These are phyloP conservation scores for Diplogelasinospora grovesii DNA, from an alignment of 495 filamentous ascomycete genomes.

Conservation along the genomic window DNA sequence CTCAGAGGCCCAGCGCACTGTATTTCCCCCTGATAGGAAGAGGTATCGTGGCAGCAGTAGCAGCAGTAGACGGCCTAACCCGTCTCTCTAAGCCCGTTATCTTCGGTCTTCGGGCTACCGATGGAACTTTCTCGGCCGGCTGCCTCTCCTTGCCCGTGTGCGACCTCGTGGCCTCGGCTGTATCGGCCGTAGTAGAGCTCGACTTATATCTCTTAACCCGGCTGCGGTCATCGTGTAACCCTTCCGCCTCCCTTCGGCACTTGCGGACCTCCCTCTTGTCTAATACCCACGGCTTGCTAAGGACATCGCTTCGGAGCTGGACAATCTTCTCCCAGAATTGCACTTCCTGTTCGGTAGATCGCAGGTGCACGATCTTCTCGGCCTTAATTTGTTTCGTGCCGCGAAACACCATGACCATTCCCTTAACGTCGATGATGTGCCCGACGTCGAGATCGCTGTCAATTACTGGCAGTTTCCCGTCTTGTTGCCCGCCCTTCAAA, in stretches of 20 bases:
- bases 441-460: constrained; percentile 53
- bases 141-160: not conserved
- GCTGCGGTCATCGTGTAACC: constrained; percentile 26
- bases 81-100: constrained; percentile 16
- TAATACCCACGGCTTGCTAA: constrained; percentile 64
- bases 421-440: constrained; percentile 69
- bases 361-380: constrained; percentile 55
- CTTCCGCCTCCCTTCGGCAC: constrained; percentile 46
- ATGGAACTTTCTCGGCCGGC: not conserved
- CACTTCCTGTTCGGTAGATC: constrained; percentile 69
- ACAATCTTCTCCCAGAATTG: constrained; percentile 63
- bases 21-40: constrained; percentile 19
- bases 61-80: constrained; percentile 10
- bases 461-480: constrained; percentile 2
- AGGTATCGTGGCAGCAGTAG: constrained; percentile 10
- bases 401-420: constrained; percentile 59
- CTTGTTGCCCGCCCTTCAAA: too few species aligned
- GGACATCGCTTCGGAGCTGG: constrained; percentile 55
- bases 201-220: constrained; percentile 33
- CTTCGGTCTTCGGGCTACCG: constrained; percentile 4
- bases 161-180: not conserved
- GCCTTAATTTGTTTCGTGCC: constrained; percentile 57
- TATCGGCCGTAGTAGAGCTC: constrained; percentile 9
- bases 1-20: constrained; percentile 22
- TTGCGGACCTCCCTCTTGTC: constrained; percentile 44